phyloP scores from a whole-genome alignment of 495 filamentous ascomycete genomes.

The Hypomontagnella submonticulosa region DNA sequence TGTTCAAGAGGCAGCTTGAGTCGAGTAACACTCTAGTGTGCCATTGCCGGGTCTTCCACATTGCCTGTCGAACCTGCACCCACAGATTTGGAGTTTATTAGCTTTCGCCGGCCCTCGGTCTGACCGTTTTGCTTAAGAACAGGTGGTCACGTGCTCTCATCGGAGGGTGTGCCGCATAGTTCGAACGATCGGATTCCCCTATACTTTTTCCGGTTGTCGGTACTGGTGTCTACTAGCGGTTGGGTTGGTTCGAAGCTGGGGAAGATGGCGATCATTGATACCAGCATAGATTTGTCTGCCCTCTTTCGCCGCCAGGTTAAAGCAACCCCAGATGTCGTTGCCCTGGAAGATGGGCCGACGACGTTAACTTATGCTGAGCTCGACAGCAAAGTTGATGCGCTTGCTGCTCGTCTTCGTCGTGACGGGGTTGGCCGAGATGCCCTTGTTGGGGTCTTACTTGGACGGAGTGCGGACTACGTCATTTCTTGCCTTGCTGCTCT shows the following conservation, averaged over 20 bases:
- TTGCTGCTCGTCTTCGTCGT: slow-evolving; percentile 64
- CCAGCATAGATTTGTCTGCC: slow-evolving; percentile 68
- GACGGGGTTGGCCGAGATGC: slow-evolving; percentile 69
- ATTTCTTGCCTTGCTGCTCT: slow-evolving; percentile 74
- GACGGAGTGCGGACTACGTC: slow-evolving; percentile 74
- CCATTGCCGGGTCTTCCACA: slow-evolving; percentile 1
- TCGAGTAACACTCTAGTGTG: slow-evolving; percentile 15
- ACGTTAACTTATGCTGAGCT: slow-evolving; percentile 71
- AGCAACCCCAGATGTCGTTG: slow-evolving; percentile 67
- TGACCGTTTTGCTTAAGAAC: background rate
- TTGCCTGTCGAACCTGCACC: slow-evolving; percentile 11
- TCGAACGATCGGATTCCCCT: slow-evolving; percentile 5
- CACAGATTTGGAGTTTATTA: slow-evolving; percentile 23
- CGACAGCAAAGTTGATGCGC: slow-evolving; percentile 64
- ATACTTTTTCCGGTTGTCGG: background rate
- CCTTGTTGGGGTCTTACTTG: slow-evolving; percentile 72
- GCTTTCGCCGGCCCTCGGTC: slow-evolving; percentile 12
- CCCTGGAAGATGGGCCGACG: slow-evolving; percentile 67
- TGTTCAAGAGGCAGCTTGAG: slow-evolving; percentile 12
- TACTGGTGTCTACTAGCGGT: background rate
- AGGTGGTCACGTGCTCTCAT: slow-evolving; percentile 35
- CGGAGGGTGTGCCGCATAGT: slow-evolving; percentile 11
- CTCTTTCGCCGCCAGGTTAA: slow-evolving; percentile 68
- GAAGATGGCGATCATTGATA: slow-evolving; percentile 68
- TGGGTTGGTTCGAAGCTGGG: slow-evolving; percentile 17